Evolutionary conservation across 805 yeast genomes (phyloP).

Genomic region (Metschnikowia borealis): DNA sequence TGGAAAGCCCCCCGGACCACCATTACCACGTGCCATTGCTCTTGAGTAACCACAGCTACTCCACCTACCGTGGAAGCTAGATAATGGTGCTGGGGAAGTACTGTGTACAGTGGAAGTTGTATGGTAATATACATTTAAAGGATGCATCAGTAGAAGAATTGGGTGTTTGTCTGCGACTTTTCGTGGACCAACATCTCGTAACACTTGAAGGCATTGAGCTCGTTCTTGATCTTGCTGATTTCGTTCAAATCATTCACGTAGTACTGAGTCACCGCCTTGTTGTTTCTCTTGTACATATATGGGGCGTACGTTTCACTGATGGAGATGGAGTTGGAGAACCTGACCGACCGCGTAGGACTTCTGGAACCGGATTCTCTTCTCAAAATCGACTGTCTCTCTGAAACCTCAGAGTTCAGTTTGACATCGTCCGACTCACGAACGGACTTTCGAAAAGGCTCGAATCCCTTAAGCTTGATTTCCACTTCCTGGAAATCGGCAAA

Average conservation of each 20-base stretch:
- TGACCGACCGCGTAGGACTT: conserved; percentile 5
- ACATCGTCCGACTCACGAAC: not conserved
- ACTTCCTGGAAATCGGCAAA: conserved; percentile 31
- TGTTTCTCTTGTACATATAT: conserved; percentile 51
- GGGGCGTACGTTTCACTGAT: conserved; percentile 53
- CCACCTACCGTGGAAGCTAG: conserved; percentile 84
- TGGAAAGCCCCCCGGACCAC: conserved; percentile 61
- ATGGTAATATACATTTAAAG: not conserved
- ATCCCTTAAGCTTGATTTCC: conserved; percentile 28
- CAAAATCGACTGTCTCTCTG: conserved; percentile 15
- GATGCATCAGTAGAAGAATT: conserved; percentile 47
- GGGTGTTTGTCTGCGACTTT: conserved; percentile 56
- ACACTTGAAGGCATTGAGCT: conserved; percentile 60
- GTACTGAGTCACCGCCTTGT: conserved; percentile 48
- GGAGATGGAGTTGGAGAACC: conserved; percentile 44
- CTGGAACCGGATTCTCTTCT: conserved; percentile 15
- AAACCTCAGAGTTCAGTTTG: not conserved
- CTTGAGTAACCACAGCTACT: conserved; percentile 79
- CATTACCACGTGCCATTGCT: conserved; percentile 91
- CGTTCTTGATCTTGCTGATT: conserved; percentile 56
- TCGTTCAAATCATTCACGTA: conserved; percentile 47
- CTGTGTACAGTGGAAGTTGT: too few species aligned
- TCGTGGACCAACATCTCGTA: conserved; percentile 68
- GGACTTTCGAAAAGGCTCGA: conserved; percentile 23
- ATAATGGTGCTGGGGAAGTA: too few species aligned